Conservation (phyloP, 2,329 filamentous ascomycete genomes). For the Pseudocercospora macadamiae region DNA sequence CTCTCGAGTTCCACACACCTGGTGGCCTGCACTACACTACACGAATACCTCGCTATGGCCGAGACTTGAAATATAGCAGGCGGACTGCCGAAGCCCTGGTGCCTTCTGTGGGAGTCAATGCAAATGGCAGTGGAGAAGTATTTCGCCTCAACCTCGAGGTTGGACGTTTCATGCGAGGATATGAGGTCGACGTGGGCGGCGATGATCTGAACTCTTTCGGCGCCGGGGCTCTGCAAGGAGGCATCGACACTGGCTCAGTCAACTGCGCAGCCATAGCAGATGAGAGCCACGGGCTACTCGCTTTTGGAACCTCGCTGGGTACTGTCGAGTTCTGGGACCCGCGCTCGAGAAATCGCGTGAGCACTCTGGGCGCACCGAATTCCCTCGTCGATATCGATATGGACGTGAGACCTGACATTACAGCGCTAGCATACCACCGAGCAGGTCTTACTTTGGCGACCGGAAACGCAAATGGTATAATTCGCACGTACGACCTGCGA, state of each 20-base stretch:
- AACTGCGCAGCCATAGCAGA: conserved; percentile 88
- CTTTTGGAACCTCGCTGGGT: conserved; percentile 92
- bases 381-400: conserved; percentile 24
- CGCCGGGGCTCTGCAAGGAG: conserved; percentile 79
- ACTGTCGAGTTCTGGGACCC: conserved; percentile 98
- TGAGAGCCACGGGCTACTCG: conserved; percentile 82
- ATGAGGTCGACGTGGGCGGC: conserved; percentile 84
- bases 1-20: conserved; percentile 89
- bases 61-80: conserved; percentile 83
- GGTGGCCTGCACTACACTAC: conserved; percentile 85
- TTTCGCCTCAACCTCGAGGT: conserved; percentile 90
- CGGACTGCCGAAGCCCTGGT: conserved; percentile 82
- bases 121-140: conserved; percentile 85
- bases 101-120: conserved; percentile 83
- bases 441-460: conserved; percentile 84
- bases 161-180: conserved; percentile 91
- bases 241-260: conserved; percentile 81
- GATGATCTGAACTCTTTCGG: conserved; percentile 71
- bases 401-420: conserved; percentile 65
- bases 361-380: conserved; percentile 65
- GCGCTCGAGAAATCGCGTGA: conserved; percentile 78
- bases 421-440: conserved; percentile 81
- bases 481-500: conserved; percentile 90
- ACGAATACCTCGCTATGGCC: conserved; percentile 89
- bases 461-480: conserved; percentile 83